Evolutionary conservation across 768 basidiomycete species (phyloP), one percentile per base, ranked within the genome.

Genomic region (Pulveroboletus frians): DNA sequence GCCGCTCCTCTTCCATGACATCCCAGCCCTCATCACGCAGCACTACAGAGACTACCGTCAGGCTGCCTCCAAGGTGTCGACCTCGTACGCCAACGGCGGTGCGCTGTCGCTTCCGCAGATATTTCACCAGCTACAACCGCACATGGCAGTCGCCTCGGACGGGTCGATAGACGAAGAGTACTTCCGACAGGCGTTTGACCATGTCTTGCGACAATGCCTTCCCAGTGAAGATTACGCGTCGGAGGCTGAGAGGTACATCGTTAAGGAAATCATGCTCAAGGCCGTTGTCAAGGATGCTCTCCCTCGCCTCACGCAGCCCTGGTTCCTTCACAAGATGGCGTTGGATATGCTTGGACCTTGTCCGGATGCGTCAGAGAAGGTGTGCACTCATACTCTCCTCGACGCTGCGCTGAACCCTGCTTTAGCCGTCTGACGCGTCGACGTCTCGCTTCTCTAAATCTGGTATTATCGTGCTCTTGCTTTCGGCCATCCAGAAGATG

Each of bases 101-200:
- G 79, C 83, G 1, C 71, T 79, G 2, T 73, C 81, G 18, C 71
- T 86, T 3, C 74, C 81, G 1, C 73, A 76, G 55, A 75, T 92
- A 49, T 94, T 93, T 63, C 86, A 92, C 64, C 78, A 79, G 44
- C 71, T 86, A 5, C 91, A 95, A 55, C 85, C 90, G 11, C 92
- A 94, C 65, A 84, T 91, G 67, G 92, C 90, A 8, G 57, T 94
- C 39, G 73, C 76, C 1, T 40, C 80, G 3, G 81, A 88, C 39
- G 87, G 84, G n/a, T 57, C 59, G 18, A 69, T 88, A 34, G 80
- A 92, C 60, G 74, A 79, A 18, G 83, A 85, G 53, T 95, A 94
- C 62, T 75, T 91, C 49, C 81, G 91, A 37, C 85, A 90, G 49
- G 75, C 81, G 3, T 65, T 94, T 27, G 92, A 96, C 61, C 78